phyloP scores from a whole-genome alignment of 2,329 filamentous ascomycete genomes.

The Neofusicoccum sp. region DNA sequence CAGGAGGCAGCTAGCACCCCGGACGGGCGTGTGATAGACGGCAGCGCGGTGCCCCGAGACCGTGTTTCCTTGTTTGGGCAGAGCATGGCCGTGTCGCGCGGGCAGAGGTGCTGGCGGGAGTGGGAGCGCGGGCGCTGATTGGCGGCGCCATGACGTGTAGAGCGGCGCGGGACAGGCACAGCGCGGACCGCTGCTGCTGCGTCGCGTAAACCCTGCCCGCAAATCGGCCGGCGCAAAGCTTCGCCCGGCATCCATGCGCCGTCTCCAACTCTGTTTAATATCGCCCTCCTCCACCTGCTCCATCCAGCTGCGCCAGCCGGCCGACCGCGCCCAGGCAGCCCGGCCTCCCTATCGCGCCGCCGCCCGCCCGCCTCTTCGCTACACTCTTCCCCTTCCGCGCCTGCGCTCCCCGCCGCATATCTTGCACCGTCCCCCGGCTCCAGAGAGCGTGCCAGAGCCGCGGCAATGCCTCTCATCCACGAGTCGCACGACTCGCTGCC shows the following conservation, averaged over 20 bases:
- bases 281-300: conserved; percentile 7
- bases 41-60: not conserved
- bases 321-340: not conserved
- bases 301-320: not conserved
- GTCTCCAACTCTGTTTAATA: not conserved
- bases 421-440: no score
- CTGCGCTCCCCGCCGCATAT: not conserved
- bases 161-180: conserved; percentile 3
- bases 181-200: conserved; percentile 4
- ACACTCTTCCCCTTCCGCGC: not conserved
- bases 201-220: conserved; percentile 11
- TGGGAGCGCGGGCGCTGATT: not conserved
- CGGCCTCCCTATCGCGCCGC: not conserved
- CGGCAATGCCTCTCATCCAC: conserved; percentile 63
- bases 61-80: conserved; percentile 1
- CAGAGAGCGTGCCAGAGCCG: not conserved
- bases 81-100: not conserved
- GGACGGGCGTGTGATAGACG: not conserved
- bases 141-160: conserved; percentile 1
- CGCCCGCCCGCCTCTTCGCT: not conserved
- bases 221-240: conserved; percentile 3
- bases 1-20: not conserved
- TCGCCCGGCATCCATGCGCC: not conserved
- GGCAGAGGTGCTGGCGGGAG: not conserved
- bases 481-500: conserved; percentile 77